These are phyloP conservation scores for Ambispora gerdemannii DNA, from an alignment of 192 early-diverging fungal species.

Conservation along the genomic window DNA sequence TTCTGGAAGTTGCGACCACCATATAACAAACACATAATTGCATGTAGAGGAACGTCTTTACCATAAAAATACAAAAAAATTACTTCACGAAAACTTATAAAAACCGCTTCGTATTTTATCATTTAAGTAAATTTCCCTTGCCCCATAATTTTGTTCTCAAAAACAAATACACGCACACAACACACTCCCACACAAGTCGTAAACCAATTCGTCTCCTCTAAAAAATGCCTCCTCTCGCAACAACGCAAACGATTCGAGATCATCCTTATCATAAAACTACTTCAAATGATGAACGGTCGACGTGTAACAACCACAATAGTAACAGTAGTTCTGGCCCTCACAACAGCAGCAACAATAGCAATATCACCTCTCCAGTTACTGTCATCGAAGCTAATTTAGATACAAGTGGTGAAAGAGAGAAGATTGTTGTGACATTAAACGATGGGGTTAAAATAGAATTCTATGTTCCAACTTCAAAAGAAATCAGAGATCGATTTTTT, in stretches of 20 bases:
- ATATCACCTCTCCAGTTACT: neutral
- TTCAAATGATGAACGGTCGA: neutral
- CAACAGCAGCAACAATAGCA: neutral
- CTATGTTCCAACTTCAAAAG: conserved; percentile 23
- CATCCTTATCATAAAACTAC: neutral
- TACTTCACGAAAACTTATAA: too few species aligned
- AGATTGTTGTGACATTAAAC: conserved; percentile 8
- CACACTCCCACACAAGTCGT: too few species aligned
- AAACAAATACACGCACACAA: too few species aligned
- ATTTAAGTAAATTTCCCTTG: too few species aligned
- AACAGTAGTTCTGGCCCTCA: neutral
- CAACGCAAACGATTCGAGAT: neutral
- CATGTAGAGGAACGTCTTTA: too few species aligned
- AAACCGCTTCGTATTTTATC: too few species aligned
- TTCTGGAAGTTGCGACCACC: too few species aligned
- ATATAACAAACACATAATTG: too few species aligned
- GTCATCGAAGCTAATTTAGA: conserved; percentile 5
- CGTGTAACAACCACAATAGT: neutral
- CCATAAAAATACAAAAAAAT: too few species aligned
- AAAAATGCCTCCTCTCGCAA: neutral
- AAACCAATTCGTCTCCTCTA: neutral
- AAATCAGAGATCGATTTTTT: conserved; percentile 26
- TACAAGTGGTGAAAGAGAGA: neutral
- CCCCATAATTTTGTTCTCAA: too few species aligned
- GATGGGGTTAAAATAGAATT: conserved; percentile 9